Evolutionary conservation across 2,329 filamentous ascomycete genomes (phyloP).

Genomic region (Xylariaceae sp.): DNA sequence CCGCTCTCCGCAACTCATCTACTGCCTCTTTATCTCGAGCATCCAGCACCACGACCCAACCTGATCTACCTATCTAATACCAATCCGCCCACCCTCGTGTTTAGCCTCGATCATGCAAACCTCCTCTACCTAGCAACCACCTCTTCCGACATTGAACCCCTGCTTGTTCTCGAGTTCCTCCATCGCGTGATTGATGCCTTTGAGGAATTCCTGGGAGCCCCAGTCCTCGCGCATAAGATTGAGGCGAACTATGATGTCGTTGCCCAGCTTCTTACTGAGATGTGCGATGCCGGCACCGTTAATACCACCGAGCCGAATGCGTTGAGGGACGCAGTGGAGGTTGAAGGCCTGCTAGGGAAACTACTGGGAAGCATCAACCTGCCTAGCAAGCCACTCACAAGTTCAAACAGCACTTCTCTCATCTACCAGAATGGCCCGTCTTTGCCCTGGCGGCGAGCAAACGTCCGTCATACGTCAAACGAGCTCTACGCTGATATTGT

Average conservation of each 20-base stretch:
- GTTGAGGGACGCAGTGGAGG: constrained; percentile 83
- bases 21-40: constrained; percentile 80
- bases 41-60: constrained; percentile 75
- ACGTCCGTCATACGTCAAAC: constrained; percentile 93
- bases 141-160: constrained; percentile 81
- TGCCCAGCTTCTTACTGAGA: constrained; percentile 86
- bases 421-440: constrained; percentile 47
- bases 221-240: constrained; percentile 79
- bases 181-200: constrained; percentile 89
- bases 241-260: constrained; percentile 90
- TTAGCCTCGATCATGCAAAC: constrained; percentile 81
- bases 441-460: constrained; percentile 83
- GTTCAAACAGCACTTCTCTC: constrained; percentile 39
- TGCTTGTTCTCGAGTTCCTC: constrained; percentile 88
- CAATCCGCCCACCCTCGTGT: constrained; percentile 81
- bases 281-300: constrained; percentile 91
- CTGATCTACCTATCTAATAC: constrained; percentile 79
- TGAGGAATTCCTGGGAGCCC: constrained; percentile 89
- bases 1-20: constrained; percentile 73
- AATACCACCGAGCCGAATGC: constrained; percentile 92
- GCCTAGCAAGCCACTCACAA: constrained; percentile 53
- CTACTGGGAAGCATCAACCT: constrained; percentile 82
- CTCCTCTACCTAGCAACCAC: constrained; percentile 80
- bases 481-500: constrained; percentile 96
- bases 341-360: constrained; percentile 85